phyloP scores from a whole-genome alignment of 495 filamentous ascomycete species.

The Daldinia childiae region DNA sequence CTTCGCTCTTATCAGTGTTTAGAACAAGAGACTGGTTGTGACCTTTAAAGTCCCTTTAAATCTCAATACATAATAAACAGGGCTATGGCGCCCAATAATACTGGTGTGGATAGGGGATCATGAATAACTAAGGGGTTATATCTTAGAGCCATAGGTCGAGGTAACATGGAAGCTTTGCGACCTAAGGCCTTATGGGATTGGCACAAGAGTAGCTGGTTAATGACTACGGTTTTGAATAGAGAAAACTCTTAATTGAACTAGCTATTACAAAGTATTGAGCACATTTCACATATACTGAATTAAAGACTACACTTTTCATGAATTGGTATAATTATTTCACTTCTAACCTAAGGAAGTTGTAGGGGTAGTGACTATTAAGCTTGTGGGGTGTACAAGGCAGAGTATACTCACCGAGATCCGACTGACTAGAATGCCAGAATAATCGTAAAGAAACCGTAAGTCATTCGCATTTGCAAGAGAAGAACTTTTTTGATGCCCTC shows the following conservation, averaged over 20 bases:
- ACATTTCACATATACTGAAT: background rate
- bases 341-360: background rate
- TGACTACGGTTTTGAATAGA: too few species aligned
- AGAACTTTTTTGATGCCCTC: conserved; percentile 36
- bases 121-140: too few species aligned
- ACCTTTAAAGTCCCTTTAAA: too few species aligned
- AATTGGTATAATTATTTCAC: conserved; percentile 1
- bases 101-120: too few species aligned
- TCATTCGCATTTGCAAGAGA: conserved; percentile 30
- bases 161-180: too few species aligned
- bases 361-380: conserved; percentile 8
- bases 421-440: conserved; percentile 14
- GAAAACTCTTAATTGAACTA: background rate
- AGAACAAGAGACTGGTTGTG: too few species aligned
- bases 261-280: background rate
- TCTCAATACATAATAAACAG: too few species aligned
- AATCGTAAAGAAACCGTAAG: conserved; percentile 3
- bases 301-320: background rate
- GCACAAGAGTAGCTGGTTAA: too few species aligned
- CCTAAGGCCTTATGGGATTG: too few species aligned
- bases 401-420: conserved; percentile 37
- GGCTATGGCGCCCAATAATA: too few species aligned
- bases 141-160: too few species aligned
- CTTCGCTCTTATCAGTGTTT: too few species aligned
- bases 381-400: conserved; percentile 11